These are phyloP conservation scores for Phylloporus sp. DNA, from an alignment of 768 basidiomycete genomes.

Conservation along the genomic window DNA sequence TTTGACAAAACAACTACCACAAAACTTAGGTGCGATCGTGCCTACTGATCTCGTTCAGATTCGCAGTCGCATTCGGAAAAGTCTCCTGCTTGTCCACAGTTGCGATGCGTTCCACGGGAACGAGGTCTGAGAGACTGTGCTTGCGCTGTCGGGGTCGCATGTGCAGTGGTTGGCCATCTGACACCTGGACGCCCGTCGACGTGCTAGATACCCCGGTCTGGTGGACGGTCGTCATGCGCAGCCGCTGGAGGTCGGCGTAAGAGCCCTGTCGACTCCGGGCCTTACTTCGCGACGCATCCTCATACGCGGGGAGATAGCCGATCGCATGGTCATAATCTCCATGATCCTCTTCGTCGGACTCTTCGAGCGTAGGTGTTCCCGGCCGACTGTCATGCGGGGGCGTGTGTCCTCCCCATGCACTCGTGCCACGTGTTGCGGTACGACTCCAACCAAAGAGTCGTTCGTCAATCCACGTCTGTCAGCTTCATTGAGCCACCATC, in stretches of 20 bases:
- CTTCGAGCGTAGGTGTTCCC: conserved; percentile 72
- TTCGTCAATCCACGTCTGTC: conserved; percentile 85
- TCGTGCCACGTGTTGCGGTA: conserved; percentile 74
- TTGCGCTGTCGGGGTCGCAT: conserved; percentile 53
- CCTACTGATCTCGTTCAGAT: conserved; percentile 55
- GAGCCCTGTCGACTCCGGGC: conserved; percentile 64
- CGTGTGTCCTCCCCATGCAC: conserved; percentile 71
- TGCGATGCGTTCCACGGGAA: conserved; percentile 62
- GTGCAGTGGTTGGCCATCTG: conserved; percentile 42
- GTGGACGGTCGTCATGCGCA: conserved; percentile 39
- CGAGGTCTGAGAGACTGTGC: conserved; percentile 60
- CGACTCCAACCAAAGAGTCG: conserved; percentile 89
- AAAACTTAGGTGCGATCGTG: conserved; percentile 21
- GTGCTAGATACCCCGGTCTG: conserved; percentile 8
- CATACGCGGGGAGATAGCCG: conserved; percentile 53
- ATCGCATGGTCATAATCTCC: conserved; percentile 92
- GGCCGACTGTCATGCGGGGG: conserved; percentile 60
- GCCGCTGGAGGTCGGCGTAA: conserved; percentile 77
- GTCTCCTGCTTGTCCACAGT: conserved; percentile 51
- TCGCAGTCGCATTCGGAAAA: conserved; percentile 62
- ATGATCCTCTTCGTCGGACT: conserved; percentile 81
- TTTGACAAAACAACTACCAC: conserved; percentile 15
- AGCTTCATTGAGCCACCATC: background rate
- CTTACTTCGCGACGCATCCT: conserved; percentile 42
- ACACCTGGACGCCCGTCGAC: conserved; percentile 14